Conservation (phyloP, 129 eudicot species). For the Flaveria brownii region DNA sequence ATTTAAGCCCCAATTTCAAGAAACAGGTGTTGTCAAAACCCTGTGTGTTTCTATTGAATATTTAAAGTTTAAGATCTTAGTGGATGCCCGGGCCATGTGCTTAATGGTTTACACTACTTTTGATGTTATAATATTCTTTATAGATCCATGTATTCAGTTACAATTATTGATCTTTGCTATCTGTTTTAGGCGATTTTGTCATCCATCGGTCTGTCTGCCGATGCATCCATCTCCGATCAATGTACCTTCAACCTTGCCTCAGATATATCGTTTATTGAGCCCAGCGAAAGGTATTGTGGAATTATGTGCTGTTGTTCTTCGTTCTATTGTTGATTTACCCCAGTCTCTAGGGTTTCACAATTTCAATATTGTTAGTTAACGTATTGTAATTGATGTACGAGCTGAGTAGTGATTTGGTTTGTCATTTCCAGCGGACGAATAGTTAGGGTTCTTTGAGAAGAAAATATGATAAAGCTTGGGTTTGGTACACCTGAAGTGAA, state of each 20-base stretch:
- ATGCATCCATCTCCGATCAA: conserved; percentile 49
- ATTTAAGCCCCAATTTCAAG: conserved; percentile 28
- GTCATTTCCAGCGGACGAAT: no score
- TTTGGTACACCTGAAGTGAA: no score
- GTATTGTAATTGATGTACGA: neutral
- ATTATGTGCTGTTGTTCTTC: neutral
- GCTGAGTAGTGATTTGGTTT: neutral
- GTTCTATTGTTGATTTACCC: neutral
- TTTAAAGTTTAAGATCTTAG: conserved; percentile 30
- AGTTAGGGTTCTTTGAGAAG: no score
- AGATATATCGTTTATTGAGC: conserved; percentile 66
- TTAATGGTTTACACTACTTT: conserved; percentile 22
- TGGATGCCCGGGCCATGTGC: conserved; percentile 34
- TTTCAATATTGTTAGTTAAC: neutral
- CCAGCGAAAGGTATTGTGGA: conserved; percentile 65
- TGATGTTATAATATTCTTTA: conserved; percentile 20
- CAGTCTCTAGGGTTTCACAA: conserved; percentile 26
- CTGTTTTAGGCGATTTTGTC: conserved; percentile 24
- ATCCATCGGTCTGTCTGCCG: conserved; percentile 48
- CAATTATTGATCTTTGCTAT: conserved; percentile 16
- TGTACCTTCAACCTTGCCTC: conserved; percentile 87
- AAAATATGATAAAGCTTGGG: no score
- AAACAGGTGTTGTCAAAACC: conserved; percentile 37
- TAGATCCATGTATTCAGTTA: conserved; percentile 33
- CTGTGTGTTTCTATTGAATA: neutral